Evolutionary conservation across 352 stramenopile genomes (phyloP), one percentile per base, ranked within the genome.

Genomic region (Globisporangium sylvaticum): DNA sequence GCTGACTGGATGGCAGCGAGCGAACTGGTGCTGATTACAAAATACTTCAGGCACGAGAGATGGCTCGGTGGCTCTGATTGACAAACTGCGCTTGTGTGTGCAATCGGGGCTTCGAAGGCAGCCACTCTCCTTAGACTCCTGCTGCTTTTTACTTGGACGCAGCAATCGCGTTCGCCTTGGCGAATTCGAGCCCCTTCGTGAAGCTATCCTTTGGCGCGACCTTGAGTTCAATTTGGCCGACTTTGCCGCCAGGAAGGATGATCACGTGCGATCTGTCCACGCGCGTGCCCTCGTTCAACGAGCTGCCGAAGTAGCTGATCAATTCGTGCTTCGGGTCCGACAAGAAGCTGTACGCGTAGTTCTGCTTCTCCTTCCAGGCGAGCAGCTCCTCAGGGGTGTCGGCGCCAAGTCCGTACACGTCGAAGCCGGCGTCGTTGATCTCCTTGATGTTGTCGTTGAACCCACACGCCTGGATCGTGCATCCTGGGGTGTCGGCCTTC

Each of bases 261-360:
- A 96, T 91, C 68, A 94, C 85, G 59, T 96, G 88, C 76, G 88
- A 96, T 61, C 88, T 87, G 58, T 92, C 68, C 10, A 96, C 81
- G 44, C 74, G 81, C 71, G 75, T 79, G 25, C 83, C 81, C 20
- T 78, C 78, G 48, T 81, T 80, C 44, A 74, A 70, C 20, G 85
- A 94, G 76, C 81, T 94, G 55, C 88, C 88, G 65, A 96, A 95
- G 71, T 86, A 80, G 64, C 66, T 69, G 67, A 96, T 93, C 9
- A 96, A 71, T 44, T 78, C 71, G 71, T 94, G 87, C 74, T 86
- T 81, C 0, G 85, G 83, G 64, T 96, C 88, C 66, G 84, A 94
- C 27, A 96, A 75, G 52, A 96, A 81, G 53, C 75, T 87, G 69
- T 92, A 96, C 66, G 76, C 78, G 69, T 94, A 92, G 64, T 75